Evolutionary conservation across 2,329 filamentous ascomycete species (phyloP).

Genomic region (Alternaria angustiovoidea): DNA sequence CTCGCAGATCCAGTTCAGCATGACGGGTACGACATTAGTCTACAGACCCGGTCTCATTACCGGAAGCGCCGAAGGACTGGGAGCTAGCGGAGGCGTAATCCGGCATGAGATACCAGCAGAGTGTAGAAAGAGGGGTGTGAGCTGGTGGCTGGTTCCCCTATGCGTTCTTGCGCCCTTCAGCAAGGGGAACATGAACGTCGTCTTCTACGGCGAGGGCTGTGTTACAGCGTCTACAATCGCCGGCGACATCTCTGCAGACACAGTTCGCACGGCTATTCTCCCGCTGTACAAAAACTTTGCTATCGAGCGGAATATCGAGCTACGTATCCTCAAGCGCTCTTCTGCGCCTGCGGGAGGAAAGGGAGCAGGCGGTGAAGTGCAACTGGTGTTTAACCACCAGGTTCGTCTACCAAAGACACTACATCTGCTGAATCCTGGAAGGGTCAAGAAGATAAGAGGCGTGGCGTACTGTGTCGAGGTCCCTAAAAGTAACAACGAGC

Average conservation of each 20-base stretch:
- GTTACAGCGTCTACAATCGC: constrained; percentile 85
- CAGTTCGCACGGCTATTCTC: constrained; percentile 89
- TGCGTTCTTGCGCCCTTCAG: constrained; percentile 93
- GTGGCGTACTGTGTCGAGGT: constrained; percentile 95
- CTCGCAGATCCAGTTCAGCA: constrained; percentile 91
- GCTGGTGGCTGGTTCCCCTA: constrained; percentile 89
- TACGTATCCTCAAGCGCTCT: constrained; percentile 80
- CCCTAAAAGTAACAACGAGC: constrained; percentile 87
- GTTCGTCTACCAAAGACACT: constrained; percentile 92
- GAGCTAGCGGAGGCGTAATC: constrained; percentile 77
- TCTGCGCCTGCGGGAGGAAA: constrained; percentile 72
- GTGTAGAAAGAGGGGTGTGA: constrained; percentile 80
- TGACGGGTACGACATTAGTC: constrained; percentile 91
- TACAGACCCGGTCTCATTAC: constrained; percentile 94
- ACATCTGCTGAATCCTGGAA: constrained; percentile 82
- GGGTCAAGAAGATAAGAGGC: constrained; percentile 87
- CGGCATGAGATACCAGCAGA: constrained; percentile 80
- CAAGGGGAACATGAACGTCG: constrained; percentile 88
- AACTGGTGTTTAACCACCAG: constrained; percentile 91
- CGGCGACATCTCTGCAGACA: constrained; percentile 91
- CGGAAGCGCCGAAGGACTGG: constrained; percentile 78
- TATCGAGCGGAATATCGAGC: constrained; percentile 84
- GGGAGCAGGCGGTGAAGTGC: constrained; percentile 90
- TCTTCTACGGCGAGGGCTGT: constrained; percentile 88
- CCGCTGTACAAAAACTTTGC: constrained; percentile 91